Evolutionary conservation across 306 rosid genomes (phyloP).

Genomic region (Lathyrus oleraceus): DNA sequence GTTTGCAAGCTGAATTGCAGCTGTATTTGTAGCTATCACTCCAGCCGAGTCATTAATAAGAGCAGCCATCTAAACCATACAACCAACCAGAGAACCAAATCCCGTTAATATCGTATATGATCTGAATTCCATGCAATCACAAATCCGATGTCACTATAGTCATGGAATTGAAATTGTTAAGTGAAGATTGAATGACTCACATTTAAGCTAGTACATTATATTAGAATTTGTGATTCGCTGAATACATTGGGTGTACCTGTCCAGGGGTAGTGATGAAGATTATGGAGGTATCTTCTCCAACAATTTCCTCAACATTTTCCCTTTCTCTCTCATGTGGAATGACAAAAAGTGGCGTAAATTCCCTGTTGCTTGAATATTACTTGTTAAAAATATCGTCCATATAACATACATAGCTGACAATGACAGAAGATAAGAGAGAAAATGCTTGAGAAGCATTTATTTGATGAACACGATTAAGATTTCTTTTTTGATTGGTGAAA

Average conservation of each 20-base stretch:
- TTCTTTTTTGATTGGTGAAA: neutral
- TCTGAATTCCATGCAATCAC: too few species aligned
- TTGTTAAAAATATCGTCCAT: neutral
- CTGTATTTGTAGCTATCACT: constrained; percentile 80
- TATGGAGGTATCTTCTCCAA: constrained; percentile 66
- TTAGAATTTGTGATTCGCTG: too few species aligned
- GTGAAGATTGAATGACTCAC: too few species aligned
- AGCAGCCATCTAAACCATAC: constrained; percentile 64
- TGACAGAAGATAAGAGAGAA: constrained; percentile 10
- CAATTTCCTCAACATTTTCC: constrained; percentile 68
- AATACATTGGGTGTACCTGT: too few species aligned
- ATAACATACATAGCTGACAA: constrained; percentile 9
- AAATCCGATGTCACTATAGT: too few species aligned
- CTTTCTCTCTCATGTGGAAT: constrained; percentile 93
- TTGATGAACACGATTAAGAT: constrained; percentile 24
- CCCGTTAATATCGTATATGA: neutral
- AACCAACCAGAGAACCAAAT: constrained; percentile 33
- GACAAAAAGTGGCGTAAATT: constrained; percentile 73
- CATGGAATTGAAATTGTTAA: too few species aligned
- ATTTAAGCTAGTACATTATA: too few species aligned
- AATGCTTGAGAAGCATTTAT: neutral
- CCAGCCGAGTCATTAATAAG: constrained; percentile 82
- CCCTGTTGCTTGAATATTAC: constrained; percentile 48
- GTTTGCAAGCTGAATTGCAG: constrained; percentile 78
- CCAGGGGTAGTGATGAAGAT: constrained; percentile 92